phyloP scores from a whole-genome alignment of 208 protist species.

The Trypanosoma brucei region DNA sequence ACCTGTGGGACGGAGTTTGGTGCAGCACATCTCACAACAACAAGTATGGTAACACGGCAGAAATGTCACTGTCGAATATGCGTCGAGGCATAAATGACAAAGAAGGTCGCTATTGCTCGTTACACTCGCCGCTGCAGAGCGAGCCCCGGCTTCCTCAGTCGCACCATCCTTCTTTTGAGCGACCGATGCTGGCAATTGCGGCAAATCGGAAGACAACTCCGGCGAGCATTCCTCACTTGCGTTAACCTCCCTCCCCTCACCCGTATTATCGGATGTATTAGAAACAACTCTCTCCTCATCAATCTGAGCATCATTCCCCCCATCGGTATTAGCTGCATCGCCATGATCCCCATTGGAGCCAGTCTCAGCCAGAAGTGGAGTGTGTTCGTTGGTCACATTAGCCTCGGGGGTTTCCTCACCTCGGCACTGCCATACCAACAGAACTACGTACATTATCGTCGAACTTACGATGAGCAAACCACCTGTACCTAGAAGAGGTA shows the following conservation, averaged over 20 bases:
- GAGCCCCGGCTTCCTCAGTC: no score
- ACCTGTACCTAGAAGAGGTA: conserved; percentile 5
- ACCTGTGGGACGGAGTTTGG: conserved; percentile 29
- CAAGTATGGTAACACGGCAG: conserved; percentile 56
- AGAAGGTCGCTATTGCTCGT: conserved; percentile 24
- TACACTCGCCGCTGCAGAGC: no score
- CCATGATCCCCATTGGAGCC: conserved; percentile 15
- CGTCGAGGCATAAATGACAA: conserved; percentile 45
- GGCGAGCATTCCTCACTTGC: no score
- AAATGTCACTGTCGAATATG: conserved; percentile 35
- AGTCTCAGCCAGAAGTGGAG: not conserved
- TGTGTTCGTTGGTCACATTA: not conserved
- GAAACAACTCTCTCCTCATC: not conserved
- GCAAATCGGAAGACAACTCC: not conserved
- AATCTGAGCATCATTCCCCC: not conserved
- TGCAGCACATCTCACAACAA: conserved; percentile 48
- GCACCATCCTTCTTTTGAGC: not conserved
- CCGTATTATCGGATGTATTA: not conserved
- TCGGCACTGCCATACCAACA: not conserved
- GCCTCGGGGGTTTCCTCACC: not conserved
- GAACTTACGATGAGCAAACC: not conserved
- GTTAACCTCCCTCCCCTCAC: not conserved
- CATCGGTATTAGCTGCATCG: conserved; percentile 1
- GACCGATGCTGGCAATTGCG: not conserved
- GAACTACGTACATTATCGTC: not conserved